Base-by-base conservation (phyloP, 805 yeast genomes). In the Hagleromyces aurorensis region DNA sequence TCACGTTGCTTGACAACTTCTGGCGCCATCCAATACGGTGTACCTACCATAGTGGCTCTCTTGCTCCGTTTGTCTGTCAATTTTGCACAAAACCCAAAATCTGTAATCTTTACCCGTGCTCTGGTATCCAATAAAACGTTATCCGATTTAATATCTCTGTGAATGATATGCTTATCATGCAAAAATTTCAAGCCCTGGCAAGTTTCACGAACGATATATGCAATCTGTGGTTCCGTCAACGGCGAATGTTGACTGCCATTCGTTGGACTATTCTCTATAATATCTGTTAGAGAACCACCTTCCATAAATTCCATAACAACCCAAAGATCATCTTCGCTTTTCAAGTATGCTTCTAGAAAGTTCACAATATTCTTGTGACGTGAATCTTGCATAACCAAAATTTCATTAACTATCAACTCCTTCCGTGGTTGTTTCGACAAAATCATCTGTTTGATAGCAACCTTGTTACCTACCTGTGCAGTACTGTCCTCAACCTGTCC, bases 11-110 rank as follows among this genome's bases (percentile, higher is more conserved):
- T 78, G 15, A 91, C 96, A 30, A 91, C 97, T 58, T 91, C 99
- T 1, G 99, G 99, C 0, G 99, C 99, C 99, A 91, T 91, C 99
- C 99, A 91, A 55, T 91, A 91, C 9, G 99, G 98, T 0, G 99
- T 91, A 19, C 99, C 99, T 12, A 91, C 99, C 94, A 91, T 83
- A 2, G 99, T 91, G 6, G 96, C 93, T 50, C 99, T 75, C 55
- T 89, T 87, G 30, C 81, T 73, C 53, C 83, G 79, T 42, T 76
- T 75, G 33, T 81, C 87, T 10, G 84, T 82, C 43, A 82, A 61
- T 58, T 86, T 93, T 0, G 98, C 99, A 62, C 98, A 91, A 65
- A 89, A 91, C 0, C 95, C 95, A 57, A 91, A 91, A 64, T 91
- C 99, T 1, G 98, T 93, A 34, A 91, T 75, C 59, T 91, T 93